Percentiles rank a stretch among this genome's conserved stretches.
phyloP scores from a whole-genome alignment of 2,329 filamentous ascomycete species.

The Pestalotiopsis sp. region DNA sequence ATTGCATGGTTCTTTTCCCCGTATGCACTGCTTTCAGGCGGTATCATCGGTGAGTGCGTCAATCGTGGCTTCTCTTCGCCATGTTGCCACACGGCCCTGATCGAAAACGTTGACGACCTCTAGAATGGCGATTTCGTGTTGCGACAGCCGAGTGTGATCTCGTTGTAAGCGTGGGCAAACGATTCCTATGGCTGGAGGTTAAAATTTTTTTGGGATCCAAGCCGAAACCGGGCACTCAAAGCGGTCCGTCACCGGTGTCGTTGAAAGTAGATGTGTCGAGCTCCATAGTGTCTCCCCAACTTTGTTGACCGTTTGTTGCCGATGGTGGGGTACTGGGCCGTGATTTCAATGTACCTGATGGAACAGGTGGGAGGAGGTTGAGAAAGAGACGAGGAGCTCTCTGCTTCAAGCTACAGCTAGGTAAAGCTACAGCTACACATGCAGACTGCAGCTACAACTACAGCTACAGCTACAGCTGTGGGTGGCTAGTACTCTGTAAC shows the following conservation, averaged over 20 bases:
- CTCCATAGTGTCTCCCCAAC: too few relatives aligned
- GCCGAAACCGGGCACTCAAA: not conserved
- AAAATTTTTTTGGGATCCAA: too few relatives aligned
- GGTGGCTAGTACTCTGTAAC: not conserved
- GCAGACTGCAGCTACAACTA: too few relatives aligned
- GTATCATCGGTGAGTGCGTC: not conserved
- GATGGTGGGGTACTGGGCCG: too few relatives aligned
- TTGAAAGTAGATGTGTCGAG: too few relatives aligned
- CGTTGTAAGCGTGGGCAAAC: not conserved
- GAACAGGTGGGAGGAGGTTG: too few relatives aligned
- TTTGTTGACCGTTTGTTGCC: too few relatives aligned
- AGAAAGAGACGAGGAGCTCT: too few relatives aligned
- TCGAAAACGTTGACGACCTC: slow-evolving; percentile 24
- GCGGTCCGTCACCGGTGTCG: too few relatives aligned
- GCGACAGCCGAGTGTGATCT: not conserved
- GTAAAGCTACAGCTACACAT: not conserved
- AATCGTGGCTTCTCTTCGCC: slow-evolving; percentile 19
- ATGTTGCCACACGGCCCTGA: slow-evolving; percentile 21
- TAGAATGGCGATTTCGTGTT: not conserved
- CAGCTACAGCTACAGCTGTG: not conserved
- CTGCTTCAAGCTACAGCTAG: not conserved
- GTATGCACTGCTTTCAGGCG: slow-evolving; percentile 23
- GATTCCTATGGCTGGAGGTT: not conserved
- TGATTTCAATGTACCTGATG: too few relatives aligned
- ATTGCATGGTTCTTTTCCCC: slow-evolving; percentile 38